A percentile compares a stretch with the other conserved stretches of the same genome.
phyloP scores from a whole-genome alignment of 1,139 yeast genomes.

The Kodamaea suecica region DNA sequence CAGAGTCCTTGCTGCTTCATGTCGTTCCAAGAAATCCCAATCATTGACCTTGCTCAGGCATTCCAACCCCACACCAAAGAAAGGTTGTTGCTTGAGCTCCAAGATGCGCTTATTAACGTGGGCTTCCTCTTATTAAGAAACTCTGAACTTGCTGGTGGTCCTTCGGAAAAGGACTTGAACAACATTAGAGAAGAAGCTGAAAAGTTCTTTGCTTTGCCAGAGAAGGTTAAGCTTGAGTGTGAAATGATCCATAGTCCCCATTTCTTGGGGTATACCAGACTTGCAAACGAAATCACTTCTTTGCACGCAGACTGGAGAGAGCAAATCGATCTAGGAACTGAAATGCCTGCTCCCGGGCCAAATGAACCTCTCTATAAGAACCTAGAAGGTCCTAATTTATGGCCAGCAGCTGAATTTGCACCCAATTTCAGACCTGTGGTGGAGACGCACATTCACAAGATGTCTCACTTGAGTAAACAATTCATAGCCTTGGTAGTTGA shows the following conservation, averaged over 20 bases:
- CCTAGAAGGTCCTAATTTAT: constrained; percentile 63
- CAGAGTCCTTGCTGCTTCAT: constrained; percentile 12
- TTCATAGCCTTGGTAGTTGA: constrained; percentile 52
- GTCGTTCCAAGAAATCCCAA: constrained; percentile 33
- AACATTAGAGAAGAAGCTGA: constrained; percentile 42
- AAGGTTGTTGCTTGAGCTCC: constrained; percentile 43
- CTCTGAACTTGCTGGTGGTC: constrained; percentile 34
- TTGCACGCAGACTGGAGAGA: constrained; percentile 61
- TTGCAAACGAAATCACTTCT: constrained; percentile 68
- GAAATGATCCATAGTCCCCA: constrained; percentile 66
- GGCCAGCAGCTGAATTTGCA: constrained; percentile 49
- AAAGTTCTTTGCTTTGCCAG: constrained; percentile 53
- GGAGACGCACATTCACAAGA: constrained; percentile 42
- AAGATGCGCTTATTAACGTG: constrained; percentile 55
- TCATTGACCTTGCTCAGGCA: constrained; percentile 33
- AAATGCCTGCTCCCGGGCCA: constrained; percentile 45
- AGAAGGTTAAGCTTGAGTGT: constrained; percentile 46
- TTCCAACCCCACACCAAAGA: constrained; percentile 38
- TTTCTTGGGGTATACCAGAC: constrained; percentile 62
- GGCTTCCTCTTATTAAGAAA: constrained; percentile 58
- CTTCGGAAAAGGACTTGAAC: constrained; percentile 33
- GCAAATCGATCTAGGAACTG: constrained; percentile 66
- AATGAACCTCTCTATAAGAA: constrained; percentile 53
- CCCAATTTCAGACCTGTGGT: constrained; percentile 52
- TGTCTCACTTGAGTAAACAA: constrained; percentile 43